Percentiles rank a stretch among this genome's conserved stretches.
Conservation (phyloP, 2,329 filamentous ascomycete species). For the Malbranchea cinnamomea region DNA sequence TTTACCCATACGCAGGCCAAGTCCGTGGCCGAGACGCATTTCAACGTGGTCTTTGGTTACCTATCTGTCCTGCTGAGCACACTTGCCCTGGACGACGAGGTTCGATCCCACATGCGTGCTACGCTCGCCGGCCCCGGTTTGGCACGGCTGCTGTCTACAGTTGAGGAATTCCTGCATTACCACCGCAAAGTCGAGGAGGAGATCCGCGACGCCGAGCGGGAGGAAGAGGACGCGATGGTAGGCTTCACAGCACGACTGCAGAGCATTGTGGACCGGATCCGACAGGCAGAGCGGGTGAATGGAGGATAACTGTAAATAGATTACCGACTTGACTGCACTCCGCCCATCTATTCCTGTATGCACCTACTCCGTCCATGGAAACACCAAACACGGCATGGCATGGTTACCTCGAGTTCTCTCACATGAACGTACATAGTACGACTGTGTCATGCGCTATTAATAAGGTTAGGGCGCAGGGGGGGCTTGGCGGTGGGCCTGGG, state of each 20-base stretch:
- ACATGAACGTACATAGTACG: too few relatives aligned
- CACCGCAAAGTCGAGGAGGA: slow-evolving; percentile 44
- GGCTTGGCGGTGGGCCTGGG: too few relatives aligned
- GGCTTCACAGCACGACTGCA: slow-evolving; percentile 41
- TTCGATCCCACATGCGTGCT: slow-evolving; percentile 28
- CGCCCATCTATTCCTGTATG: too few relatives aligned
- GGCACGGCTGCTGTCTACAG: slow-evolving; percentile 37
- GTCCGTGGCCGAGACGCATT: slow-evolving; percentile 52
- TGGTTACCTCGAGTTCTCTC: too few relatives aligned
- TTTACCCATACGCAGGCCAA: slow-evolving; percentile 26
- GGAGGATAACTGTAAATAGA: too few relatives aligned
- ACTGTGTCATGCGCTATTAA: too few relatives aligned
- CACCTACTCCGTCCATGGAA: too few relatives aligned
- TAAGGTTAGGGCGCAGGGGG: too few relatives aligned
- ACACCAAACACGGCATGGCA: too few relatives aligned
- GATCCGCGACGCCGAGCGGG: slow-evolving; percentile 25
- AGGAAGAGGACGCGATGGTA: slow-evolving; percentile 33
- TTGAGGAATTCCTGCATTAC: slow-evolving; percentile 47
- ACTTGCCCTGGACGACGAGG: slow-evolving; percentile 45
- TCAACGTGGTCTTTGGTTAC: slow-evolving; percentile 76
- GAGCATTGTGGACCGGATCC: slow-evolving; percentile 35
- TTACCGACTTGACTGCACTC: too few relatives aligned
- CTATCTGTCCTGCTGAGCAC: slow-evolving; percentile 73
- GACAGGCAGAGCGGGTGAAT: slow-evolving; percentile 8
- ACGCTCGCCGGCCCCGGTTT: slow-evolving; percentile 35